These are phyloP conservation scores for Claviceps cyperi DNA, from an alignment of 2,329 filamentous ascomycete species.

Conservation along the genomic window DNA sequence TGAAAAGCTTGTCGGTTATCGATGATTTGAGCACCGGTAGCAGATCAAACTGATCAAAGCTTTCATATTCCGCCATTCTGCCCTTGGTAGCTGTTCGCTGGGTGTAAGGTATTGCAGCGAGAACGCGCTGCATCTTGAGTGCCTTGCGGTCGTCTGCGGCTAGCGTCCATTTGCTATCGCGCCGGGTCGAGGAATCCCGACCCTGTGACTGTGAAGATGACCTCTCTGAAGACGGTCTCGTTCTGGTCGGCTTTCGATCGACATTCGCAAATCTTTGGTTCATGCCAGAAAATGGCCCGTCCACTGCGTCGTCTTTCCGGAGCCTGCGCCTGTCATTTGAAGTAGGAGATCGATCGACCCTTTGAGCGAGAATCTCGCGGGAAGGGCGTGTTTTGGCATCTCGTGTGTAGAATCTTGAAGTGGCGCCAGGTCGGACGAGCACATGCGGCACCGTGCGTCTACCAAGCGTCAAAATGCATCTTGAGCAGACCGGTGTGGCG, in stretches of 20 bases:
- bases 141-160: slow-evolving; percentile 45
- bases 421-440: slow-evolving; percentile 18
- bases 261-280: slow-evolving; percentile 36
- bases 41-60: slow-evolving; percentile 69
- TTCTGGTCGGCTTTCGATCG: slow-evolving; percentile 12
- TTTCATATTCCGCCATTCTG: slow-evolving; percentile 51
- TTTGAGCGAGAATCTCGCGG: slow-evolving; percentile 44
- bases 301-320: slow-evolving; percentile 21
- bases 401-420: slow-evolving; percentile 22
- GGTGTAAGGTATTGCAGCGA: slow-evolving; percentile 65
- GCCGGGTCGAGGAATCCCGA: slow-evolving; percentile 11
- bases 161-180: slow-evolving; percentile 21
- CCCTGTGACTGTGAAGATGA: slow-evolving; percentile 8
- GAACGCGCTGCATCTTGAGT: slow-evolving; percentile 80
- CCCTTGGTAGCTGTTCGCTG: slow-evolving; percentile 39
- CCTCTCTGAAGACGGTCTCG: slow-evolving; percentile 7
- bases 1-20: slow-evolving; percentile 57
- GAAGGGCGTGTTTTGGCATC: slow-evolving; percentile 28
- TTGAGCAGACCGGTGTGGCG: slow-evolving; percentile 8
- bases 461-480: slow-evolving; percentile 8
- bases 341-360: slow-evolving; percentile 28
- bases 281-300: slow-evolving; percentile 41
- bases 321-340: slow-evolving; percentile 20
- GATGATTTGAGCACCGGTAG: slow-evolving; percentile 58
- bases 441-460: slow-evolving; percentile 6